Evolutionary conservation across 768 basidiomycete species (phyloP).

Genomic region (Tulasnella sp.): DNA sequence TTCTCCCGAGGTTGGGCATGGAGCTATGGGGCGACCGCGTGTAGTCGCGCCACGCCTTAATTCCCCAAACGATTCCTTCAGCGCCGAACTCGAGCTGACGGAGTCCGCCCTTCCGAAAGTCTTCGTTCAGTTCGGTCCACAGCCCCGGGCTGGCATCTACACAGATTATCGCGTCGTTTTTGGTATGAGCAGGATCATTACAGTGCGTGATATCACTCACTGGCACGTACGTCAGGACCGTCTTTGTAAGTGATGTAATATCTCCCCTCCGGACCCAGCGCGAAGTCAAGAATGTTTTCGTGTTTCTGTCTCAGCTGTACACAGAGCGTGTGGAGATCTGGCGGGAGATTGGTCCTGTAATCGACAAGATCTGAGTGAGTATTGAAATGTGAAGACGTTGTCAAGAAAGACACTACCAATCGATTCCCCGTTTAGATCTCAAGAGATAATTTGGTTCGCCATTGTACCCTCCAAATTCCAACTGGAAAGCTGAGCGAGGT

Average conservation of each 20-base stretch:
- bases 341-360: neutral
- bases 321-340: neutral
- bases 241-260: neutral
- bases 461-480: neutral
- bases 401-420: neutral
- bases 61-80: conserved; percentile 5
- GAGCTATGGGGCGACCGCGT: too few relatives aligned
- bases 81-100: conserved; percentile 3
- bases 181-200: neutral
- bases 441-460: conserved; percentile 6
- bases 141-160: neutral
- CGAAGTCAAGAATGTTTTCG: neutral
- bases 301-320: neutral
- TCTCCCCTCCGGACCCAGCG: neutral
- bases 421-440: neutral
- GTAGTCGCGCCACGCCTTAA: conserved; percentile 3
- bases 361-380: too few relatives aligned
- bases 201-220: neutral
- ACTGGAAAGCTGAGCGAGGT: neutral
- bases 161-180: neutral
- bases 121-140: conserved; percentile 1
- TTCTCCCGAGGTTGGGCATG: too few relatives aligned
- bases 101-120: neutral
- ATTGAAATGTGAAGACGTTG: too few relatives aligned
- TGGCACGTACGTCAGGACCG: neutral